Conservation (phyloP, 345 rosid genomes). For the Hibiscus tridactylites region DNA sequence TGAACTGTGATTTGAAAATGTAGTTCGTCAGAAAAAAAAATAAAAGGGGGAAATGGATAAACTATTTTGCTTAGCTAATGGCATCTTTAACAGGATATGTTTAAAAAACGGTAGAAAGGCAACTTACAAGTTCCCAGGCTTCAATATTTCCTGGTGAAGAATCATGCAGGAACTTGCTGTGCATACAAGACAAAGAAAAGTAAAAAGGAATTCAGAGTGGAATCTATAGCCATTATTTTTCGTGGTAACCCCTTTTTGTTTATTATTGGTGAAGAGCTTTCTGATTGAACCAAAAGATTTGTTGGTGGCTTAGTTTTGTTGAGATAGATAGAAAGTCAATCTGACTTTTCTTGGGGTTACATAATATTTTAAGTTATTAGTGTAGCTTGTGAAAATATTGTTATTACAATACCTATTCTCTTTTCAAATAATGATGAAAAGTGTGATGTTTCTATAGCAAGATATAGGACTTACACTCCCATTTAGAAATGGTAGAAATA, state of each 20-base stretch:
- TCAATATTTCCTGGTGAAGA: conserved; percentile 40
- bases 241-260: not conserved
- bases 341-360: not conserved
- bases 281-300: not conserved
- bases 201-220: not conserved
- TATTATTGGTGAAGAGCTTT: not conserved
- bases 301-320: not conserved
- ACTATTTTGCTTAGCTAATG: not conserved
- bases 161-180: conserved; percentile 47
- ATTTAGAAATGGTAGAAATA: not conserved
- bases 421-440: not conserved
- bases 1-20: not conserved
- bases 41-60: not conserved
- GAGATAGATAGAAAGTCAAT: not conserved
- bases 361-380: not conserved
- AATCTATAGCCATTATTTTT: not conserved
- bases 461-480: not conserved
- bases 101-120: not conserved
- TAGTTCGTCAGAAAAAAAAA: not conserved
- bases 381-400: not conserved
- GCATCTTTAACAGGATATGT: not conserved
- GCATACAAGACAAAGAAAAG: not conserved
- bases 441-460: not conserved
- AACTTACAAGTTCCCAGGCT: conserved; percentile 75
- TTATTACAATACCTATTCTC: not conserved